A percentile compares a stretch with the other conserved stretches of the same genome.
Conservation (phyloP, 176 grass and related monocot genomes). For the Lolium multiflorum region DNA sequence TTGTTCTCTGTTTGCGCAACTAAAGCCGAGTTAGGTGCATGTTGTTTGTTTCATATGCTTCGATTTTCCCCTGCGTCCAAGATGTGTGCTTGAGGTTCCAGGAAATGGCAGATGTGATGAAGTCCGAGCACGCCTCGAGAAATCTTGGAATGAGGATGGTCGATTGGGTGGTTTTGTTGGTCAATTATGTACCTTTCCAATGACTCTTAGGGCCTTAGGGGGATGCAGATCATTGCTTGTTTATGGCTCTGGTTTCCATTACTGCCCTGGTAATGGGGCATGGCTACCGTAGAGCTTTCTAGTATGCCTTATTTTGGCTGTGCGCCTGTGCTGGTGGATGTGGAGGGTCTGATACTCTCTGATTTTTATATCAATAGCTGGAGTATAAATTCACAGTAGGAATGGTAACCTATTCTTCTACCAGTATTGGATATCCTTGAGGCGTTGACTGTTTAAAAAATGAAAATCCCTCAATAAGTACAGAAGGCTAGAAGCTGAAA, state of each 20-base stretch:
- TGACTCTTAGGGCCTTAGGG: background rate
- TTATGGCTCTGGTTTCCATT: background rate
- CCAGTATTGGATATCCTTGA: background rate
- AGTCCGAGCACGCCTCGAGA: conserved; percentile 19
- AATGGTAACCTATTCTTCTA: background rate
- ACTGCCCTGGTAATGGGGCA: background rate
- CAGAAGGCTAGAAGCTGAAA: background rate
- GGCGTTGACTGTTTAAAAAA: background rate
- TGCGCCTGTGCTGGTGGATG: background rate
- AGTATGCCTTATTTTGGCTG: background rate
- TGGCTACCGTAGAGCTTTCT: background rate
- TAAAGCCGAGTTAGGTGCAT: background rate
- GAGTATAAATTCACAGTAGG: background rate
- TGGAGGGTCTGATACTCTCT: background rate
- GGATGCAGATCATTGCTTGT: background rate
- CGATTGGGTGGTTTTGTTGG: background rate
- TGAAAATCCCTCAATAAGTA: background rate
- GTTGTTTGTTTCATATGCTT: conserved; percentile 11
- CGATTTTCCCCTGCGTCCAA: background rate
- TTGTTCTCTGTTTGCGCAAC: conserved; percentile 16
- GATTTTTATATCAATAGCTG: background rate
- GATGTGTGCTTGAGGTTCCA: background rate
- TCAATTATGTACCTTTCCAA: conserved; percentile 24
- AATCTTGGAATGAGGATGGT: background rate
- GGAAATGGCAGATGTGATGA: conserved; percentile 2